Evolutionary conservation across 805 yeast species (phyloP), one percentile per base, ranked within the genome.

Genomic region (Kluyveromyces starmeri): DNA sequence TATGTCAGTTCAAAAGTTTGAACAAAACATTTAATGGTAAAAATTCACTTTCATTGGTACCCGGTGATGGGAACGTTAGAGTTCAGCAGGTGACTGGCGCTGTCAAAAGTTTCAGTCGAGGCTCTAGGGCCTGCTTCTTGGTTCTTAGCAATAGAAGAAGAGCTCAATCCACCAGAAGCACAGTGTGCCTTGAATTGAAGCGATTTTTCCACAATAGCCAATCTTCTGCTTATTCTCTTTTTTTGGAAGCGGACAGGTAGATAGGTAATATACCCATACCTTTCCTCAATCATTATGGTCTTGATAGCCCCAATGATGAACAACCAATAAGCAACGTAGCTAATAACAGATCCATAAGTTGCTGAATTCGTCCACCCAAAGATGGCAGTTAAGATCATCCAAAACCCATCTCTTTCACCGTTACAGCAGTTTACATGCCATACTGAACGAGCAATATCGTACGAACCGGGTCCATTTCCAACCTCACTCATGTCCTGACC

Each of bases 391-490:
- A 83, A 68, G 22, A 86, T 64, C 94, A 85, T 84, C 95, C 94
- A 86, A 20, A 78, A 75, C 4, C 94, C 94, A 50, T 86, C 96
- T n/a, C 72, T 81, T 45, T 83, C 80, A 16, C 95, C 94, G 55
- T 85, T 85, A 61, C 96, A 86, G 57, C 95, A 85, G 59, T 86
- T 84, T 17, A 86, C 95, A 55, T 86, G 96, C 96, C 96, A 86
- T 2, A 86, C 77, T 5, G 92, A 76, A 31, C 68, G 71, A 14
- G 71, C 45, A 15, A 86, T 78, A 49, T 86, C 95, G 51, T 86
- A 86, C 0, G 94, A 81, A 0, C 96, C 96, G 0, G 95, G 95
- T 0, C 96, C 96, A 25, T 80, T 78, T 2, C 96, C 96, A 1
- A 78, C 73, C 59, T 86, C 96, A 27, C 83, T 71, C 53, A 84